Conservation (phyloP, 2,329 filamentous ascomycete species). For the Calonectria ilicicola region DNA sequence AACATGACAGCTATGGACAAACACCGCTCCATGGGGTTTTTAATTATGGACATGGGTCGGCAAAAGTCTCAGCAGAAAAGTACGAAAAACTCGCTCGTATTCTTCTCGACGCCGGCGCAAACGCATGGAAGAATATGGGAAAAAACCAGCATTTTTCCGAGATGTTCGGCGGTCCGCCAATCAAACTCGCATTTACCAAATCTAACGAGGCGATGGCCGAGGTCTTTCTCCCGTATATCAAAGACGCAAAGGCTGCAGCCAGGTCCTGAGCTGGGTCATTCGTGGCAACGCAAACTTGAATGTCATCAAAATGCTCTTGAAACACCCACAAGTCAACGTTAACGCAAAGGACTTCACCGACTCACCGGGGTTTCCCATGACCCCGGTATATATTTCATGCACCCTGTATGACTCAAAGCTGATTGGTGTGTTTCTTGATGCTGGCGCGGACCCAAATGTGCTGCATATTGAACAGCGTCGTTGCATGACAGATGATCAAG, state of each 20-base stretch:
- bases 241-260: not conserved
- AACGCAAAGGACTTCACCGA: not conserved
- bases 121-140: not conserved
- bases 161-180: not conserved
- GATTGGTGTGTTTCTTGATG: not conserved
- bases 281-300: not conserved
- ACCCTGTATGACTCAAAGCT: not conserved
- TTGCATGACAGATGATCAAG: not conserved
- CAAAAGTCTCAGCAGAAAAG: not conserved
- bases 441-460: not conserved
- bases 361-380: not conserved
- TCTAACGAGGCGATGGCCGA: not conserved
- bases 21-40: not conserved
- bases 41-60: not conserved
- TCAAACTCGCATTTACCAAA: not conserved
- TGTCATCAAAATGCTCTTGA: not conserved
- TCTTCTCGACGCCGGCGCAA: not conserved
- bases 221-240: not conserved
- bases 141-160: not conserved
- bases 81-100: not conserved
- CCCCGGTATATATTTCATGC: not conserved
- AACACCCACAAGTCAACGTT: not conserved
- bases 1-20: not conserved
- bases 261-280: not conserved
- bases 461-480: not conserved